These are phyloP conservation scores for Dactylella cylindrospora DNA, from an alignment of 2,329 filamentous ascomycete genomes.

Conservation along the genomic window DNA sequence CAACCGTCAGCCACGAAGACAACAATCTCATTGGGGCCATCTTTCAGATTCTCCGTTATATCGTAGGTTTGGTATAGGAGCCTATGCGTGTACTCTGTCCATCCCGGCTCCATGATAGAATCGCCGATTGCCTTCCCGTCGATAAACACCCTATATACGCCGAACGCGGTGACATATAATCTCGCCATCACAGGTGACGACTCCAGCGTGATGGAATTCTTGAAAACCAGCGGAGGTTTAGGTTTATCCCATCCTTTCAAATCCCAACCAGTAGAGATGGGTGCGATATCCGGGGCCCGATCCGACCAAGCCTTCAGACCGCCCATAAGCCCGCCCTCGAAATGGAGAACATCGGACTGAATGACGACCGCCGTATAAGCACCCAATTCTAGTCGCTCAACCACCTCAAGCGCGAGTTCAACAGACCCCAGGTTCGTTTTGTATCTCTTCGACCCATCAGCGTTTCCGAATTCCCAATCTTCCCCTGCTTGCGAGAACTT, in stretches of 20 bases:
- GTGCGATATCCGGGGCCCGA: constrained; percentile 5
- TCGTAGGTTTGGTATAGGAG: constrained; percentile 30
- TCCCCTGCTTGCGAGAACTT: not conserved
- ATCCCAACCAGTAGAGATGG: constrained; percentile 23
- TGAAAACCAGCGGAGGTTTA: constrained; percentile 14
- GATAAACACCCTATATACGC: constrained; percentile 23
- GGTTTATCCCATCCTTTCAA: constrained; percentile 12
- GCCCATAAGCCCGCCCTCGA: constrained; percentile 7
- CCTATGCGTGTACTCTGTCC: constrained; percentile 24
- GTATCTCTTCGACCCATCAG: not conserved
- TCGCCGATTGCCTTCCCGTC: constrained; percentile 15
- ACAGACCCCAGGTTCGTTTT: not conserved
- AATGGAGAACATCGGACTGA: not conserved
- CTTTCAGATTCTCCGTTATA: not conserved
- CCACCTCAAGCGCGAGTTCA: not conserved
- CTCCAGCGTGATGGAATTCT: constrained; percentile 12
- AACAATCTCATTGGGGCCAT: constrained; percentile 6
- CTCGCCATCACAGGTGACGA: not conserved
- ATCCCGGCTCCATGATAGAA: constrained; percentile 22
- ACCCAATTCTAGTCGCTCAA: not conserved
- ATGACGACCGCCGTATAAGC: not conserved
- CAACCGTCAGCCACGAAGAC: constrained; percentile 24
- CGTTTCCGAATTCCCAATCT: not conserved
- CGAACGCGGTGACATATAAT: constrained; percentile 18
- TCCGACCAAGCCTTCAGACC: constrained; percentile 7